phyloP scores from a whole-genome alignment of 73 alveolate genomes.

The Paraurostyla sp. region DNA sequence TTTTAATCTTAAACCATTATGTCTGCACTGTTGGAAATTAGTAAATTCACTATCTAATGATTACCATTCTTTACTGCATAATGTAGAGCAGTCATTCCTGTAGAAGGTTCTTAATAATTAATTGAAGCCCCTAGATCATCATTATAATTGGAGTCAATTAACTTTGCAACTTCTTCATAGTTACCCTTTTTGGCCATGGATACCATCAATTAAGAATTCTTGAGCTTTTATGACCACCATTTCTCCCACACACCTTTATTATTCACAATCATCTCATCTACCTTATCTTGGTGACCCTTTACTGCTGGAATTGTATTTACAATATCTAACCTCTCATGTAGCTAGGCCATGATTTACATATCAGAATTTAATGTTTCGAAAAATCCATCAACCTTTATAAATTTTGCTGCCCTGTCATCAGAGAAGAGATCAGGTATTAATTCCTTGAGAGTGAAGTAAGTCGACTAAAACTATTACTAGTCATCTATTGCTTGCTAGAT shows the following conservation, averaged over 20 bases:
- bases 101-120: conserved; percentile 31
- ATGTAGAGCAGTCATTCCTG: conserved; percentile 40
- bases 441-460: conserved; percentile 16
- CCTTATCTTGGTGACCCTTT: neutral
- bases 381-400: conserved; percentile 25
- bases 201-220: neutral
- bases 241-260: conserved; percentile 39
- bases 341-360: conserved; percentile 6
- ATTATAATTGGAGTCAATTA: neutral
- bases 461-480: neutral
- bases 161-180: conserved; percentile 46
- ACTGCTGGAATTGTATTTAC: neutral
- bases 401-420: neutral
- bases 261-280: neutral
- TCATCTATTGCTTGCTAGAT: neutral
- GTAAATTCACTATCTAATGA: neutral
- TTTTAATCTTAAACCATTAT: conserved; percentile 27
- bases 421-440: conserved; percentile 3
- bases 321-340: conserved; percentile 24
- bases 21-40: conserved; percentile 20
- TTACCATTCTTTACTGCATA: neutral
- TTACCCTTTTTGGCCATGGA: conserved; percentile 28
- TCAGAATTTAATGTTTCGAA: neutral
- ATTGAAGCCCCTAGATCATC: conserved; percentile 35
- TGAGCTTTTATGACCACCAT: conserved; percentile 51